These are phyloP conservation scores for Penicillium malachiteum DNA, from an alignment of 495 filamentous ascomycete genomes.

Conservation along the genomic window DNA sequence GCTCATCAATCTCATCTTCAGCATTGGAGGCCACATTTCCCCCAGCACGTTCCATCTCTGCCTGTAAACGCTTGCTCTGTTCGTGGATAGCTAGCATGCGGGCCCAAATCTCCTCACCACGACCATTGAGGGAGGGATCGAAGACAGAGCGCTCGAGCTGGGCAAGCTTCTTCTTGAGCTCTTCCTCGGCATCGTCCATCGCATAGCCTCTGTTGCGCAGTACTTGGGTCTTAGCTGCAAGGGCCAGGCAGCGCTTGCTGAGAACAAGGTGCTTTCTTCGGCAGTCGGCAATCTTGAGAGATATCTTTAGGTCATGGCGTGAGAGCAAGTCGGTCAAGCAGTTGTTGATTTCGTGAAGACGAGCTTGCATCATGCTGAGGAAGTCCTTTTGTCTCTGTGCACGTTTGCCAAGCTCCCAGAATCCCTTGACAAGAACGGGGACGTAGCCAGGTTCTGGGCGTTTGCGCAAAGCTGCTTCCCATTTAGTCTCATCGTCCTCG, in stretches of 20 bases:
- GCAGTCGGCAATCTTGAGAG: slow-evolving; percentile 75
- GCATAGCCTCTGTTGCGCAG: slow-evolving; percentile 90
- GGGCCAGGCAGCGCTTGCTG: slow-evolving; percentile 73
- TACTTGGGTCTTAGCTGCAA: slow-evolving; percentile 90
- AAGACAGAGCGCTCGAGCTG: slow-evolving; percentile 71
- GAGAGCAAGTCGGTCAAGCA: slow-evolving; percentile 74
- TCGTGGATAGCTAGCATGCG: slow-evolving; percentile 83
- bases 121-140: slow-evolving; percentile 79
- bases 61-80: slow-evolving; percentile 72
- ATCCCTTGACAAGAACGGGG: slow-evolving; percentile 69
- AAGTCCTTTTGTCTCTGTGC: slow-evolving; percentile 73
- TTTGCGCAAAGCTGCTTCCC: slow-evolving; percentile 88
- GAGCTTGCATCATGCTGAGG: slow-evolving; percentile 67
- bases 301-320: slow-evolving; percentile 78
- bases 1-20: slow-evolving; percentile 67
- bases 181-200: slow-evolving; percentile 87
- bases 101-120: slow-evolving; percentile 96
- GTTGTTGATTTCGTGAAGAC: slow-evolving; percentile 90
- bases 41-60: slow-evolving; percentile 70
- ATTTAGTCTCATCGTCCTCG: slow-evolving; percentile 77
- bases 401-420: slow-evolving; percentile 70
- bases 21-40: slow-evolving; percentile 45
- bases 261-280: slow-evolving; percentile 76
- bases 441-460: slow-evolving; percentile 77
- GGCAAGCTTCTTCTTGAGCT: slow-evolving; percentile 78